phyloP scores from a whole-genome alignment of 2,329 filamentous ascomycete species.

The Penicillium sp. region DNA sequence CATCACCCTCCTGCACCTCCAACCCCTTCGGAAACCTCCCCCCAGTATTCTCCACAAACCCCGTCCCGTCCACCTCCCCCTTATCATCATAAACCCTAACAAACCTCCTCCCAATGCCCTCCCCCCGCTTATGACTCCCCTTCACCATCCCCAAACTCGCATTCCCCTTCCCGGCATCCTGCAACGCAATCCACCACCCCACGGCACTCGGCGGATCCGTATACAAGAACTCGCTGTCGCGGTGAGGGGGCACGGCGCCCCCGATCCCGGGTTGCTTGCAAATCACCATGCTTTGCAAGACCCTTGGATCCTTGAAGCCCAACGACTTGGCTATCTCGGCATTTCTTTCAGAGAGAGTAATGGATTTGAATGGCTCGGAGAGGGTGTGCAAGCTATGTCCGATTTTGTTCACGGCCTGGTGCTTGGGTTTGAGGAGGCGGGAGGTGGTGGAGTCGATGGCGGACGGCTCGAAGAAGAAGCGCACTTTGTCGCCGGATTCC shows the following conservation, averaged over 20 bases:
- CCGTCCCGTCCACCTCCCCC: constrained; percentile 44
- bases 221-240: constrained; percentile 87
- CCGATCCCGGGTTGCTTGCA: constrained; percentile 97
- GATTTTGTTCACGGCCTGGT: constrained; percentile 80
- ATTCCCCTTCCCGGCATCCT: constrained; percentile 79
- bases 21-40: constrained; percentile 58
- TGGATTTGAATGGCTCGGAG: constrained; percentile 55
- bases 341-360: constrained; percentile 43
- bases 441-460: constrained; percentile 56
- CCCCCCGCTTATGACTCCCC: constrained; percentile 57
- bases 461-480: constrained; percentile 96
- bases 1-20: constrained; percentile 35
- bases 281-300: constrained; percentile 93
- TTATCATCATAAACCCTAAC: no score
- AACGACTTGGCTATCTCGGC: constrained; percentile 60
- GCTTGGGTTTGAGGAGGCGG: constrained; percentile 67
- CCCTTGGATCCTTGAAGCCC: constrained; percentile 65
- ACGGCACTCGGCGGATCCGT: constrained; percentile 81
- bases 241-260: constrained; percentile 79
- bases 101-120: constrained; percentile 62
- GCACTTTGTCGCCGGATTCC: constrained; percentile 75
- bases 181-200: constrained; percentile 94
- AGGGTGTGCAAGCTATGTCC: constrained; percentile 67
- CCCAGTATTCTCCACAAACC: constrained; percentile 65
- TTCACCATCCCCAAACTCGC: constrained; percentile 80